Conservation (phyloP, 495 filamentous ascomycete species). For the Bombardia bombarda region DNA sequence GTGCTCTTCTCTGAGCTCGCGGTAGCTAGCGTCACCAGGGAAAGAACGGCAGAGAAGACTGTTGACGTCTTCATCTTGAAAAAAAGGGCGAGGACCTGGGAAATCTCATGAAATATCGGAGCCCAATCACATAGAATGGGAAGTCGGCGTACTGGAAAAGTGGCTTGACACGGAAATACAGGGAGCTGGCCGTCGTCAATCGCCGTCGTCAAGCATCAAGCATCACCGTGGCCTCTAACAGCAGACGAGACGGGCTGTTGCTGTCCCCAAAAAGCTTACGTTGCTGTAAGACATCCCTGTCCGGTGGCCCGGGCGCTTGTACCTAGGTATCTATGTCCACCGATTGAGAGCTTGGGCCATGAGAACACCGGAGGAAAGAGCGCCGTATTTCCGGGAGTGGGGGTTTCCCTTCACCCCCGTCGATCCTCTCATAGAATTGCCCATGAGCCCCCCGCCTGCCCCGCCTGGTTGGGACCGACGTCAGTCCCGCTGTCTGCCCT, state of each 20-base stretch:
- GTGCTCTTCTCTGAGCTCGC: constrained; percentile 20
- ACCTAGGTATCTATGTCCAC: too few relatives aligned
- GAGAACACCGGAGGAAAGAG: constrained; percentile 4
- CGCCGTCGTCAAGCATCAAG: constrained; percentile 6
- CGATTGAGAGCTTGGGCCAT: too few relatives aligned
- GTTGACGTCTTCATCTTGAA: constrained; percentile 48
- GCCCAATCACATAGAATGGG: constrained; percentile 2
- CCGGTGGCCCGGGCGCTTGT: neutral
- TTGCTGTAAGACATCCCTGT: constrained; percentile 28
- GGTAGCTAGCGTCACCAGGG: constrained; percentile 33
- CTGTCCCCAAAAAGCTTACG: constrained; percentile 32
- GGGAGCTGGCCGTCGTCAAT: constrained; percentile 6
- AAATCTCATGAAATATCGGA: constrained; percentile 30
- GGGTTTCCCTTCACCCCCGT: too few relatives aligned
- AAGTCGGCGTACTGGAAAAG: neutral
- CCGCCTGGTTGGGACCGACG: too few relatives aligned
- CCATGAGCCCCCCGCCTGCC: too few relatives aligned
- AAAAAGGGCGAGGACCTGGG: constrained; percentile 15
- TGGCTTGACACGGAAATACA: neutral
- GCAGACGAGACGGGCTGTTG: neutral
- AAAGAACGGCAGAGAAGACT: constrained; percentile 41
- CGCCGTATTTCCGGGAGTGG: neutral
- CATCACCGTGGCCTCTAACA: constrained; percentile 25
- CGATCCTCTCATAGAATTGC: too few relatives aligned
- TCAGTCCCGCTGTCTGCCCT: too few relatives aligned